phyloP scores from a whole-genome alignment of 192 early-diverging fungal species.

The Linnemannia schmuckeri region DNA sequence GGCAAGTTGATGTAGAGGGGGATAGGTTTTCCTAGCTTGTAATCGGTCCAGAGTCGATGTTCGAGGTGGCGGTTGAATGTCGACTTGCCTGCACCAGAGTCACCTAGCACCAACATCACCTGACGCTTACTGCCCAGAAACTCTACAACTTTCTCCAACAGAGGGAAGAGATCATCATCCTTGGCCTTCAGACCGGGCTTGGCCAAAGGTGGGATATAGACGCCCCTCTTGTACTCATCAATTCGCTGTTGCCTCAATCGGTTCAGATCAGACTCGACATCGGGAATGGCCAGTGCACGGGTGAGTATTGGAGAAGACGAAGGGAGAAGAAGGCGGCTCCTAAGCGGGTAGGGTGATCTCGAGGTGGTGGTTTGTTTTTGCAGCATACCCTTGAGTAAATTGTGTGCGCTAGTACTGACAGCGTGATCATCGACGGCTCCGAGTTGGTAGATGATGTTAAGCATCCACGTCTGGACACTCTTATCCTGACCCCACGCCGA shows the following conservation, averaged over 20 bases:
- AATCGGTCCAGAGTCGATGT: background rate
- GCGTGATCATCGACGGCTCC: background rate
- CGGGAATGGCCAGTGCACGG: background rate
- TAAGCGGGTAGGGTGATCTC: background rate
- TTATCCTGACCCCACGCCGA: background rate
- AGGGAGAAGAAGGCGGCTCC: background rate
- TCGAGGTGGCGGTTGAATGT: conserved; percentile 9
- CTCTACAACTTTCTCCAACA: background rate
- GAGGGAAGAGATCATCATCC: background rate
- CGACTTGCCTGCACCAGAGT: conserved; percentile 13
- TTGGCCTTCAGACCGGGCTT: background rate
- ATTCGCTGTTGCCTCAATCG: background rate
- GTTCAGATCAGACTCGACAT: background rate
- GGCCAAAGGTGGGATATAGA: background rate
- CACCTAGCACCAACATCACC: background rate
- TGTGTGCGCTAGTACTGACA: background rate
- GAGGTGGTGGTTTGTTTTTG: background rate
- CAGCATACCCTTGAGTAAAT: background rate
- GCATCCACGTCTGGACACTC: background rate
- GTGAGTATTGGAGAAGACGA: background rate
- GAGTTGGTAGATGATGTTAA: background rate
- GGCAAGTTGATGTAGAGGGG: conserved; percentile 9
- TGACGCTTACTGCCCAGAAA: background rate
- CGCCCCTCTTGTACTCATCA: background rate
- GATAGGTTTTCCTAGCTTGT: background rate